These are phyloP conservation scores for Claviceps fusiformis DNA, from an alignment of 2,329 filamentous ascomycete species.

Conservation along the genomic window DNA sequence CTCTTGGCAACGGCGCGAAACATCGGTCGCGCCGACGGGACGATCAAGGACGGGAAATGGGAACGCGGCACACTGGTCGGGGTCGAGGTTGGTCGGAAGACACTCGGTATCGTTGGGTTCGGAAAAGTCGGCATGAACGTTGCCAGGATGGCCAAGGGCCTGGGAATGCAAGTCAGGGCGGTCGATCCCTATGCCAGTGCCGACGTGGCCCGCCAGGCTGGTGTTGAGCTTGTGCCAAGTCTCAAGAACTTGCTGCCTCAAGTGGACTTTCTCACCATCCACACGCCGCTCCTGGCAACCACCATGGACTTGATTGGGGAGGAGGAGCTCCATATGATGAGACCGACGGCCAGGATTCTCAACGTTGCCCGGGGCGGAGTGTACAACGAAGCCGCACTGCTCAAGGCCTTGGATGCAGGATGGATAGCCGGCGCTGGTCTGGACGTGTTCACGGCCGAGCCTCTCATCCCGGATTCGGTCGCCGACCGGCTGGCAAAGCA, in stretches of 20 bases:
- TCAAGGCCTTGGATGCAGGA: constrained; percentile 55
- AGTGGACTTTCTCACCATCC: constrained; percentile 67
- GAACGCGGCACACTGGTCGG: constrained; percentile 62
- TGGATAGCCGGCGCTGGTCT: constrained; percentile 65
- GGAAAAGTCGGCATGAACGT: constrained; percentile 78
- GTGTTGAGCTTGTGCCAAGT: constrained; percentile 46
- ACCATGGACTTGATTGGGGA: constrained; percentile 62
- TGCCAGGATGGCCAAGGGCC: constrained; percentile 61
- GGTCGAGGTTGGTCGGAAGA: constrained; percentile 66
- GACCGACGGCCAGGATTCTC: constrained; percentile 56
- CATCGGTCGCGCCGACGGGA: constrained; percentile 55
- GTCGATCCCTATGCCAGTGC: constrained; percentile 67
- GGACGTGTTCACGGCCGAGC: constrained; percentile 69
- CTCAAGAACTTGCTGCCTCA: constrained; percentile 47
- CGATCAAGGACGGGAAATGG: constrained; percentile 60
- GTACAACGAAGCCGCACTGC: constrained; percentile 61
- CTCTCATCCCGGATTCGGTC: constrained; percentile 39
- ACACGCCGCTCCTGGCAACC: constrained; percentile 66
- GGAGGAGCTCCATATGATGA: constrained; percentile 57
- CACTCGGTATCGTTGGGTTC: constrained; percentile 60
- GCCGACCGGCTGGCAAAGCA: constrained; percentile 53
- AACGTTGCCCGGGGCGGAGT: constrained; percentile 73
- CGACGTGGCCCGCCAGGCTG: constrained; percentile 54
- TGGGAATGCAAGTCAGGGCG: constrained; percentile 64
- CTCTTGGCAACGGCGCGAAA: constrained; percentile 64